These are phyloP conservation scores for Aspergillus hancockii DNA, from an alignment of 495 filamentous ascomycete genomes.

Conservation along the genomic window DNA sequence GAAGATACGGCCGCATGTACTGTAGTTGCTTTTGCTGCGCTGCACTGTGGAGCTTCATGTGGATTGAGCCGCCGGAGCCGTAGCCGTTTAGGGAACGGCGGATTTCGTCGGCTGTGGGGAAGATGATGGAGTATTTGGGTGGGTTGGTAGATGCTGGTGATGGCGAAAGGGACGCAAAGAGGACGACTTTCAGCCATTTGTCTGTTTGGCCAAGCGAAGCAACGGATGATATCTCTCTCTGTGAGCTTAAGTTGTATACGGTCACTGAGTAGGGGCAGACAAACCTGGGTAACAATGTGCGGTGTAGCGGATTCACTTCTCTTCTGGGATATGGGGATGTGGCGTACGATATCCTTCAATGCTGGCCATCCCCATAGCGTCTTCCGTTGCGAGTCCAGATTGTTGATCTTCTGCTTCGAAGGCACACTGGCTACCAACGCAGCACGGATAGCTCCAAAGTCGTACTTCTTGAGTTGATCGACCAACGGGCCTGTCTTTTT, in stretches of 20 bases:
- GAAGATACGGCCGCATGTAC: conserved; percentile 70
- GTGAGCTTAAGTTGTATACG: background rate
- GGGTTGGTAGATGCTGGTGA: conserved; percentile 20
- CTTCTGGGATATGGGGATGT: conserved; percentile 38
- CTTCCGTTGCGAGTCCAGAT: conserved; percentile 34
- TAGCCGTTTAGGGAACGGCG: conserved; percentile 81
- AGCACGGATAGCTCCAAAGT: conserved; percentile 71
- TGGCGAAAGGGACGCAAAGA: conserved; percentile 59
- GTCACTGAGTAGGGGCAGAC: background rate
- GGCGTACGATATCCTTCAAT: conserved; percentile 59
- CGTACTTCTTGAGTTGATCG: conserved; percentile 58
- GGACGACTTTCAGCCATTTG: conserved; percentile 68
- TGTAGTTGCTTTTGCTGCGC: conserved; percentile 72
- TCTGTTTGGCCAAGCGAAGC: conserved; percentile 75
- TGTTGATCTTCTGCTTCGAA: conserved; percentile 54
- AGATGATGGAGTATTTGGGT: conserved; percentile 62
- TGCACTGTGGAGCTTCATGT: conserved; percentile 69
- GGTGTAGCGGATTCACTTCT: conserved; percentile 25
- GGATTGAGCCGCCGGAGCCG: conserved; percentile 74
- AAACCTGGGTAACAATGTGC: conserved; percentile 67
- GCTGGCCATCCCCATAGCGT: conserved; percentile 76
- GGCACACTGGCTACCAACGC: conserved; percentile 78
- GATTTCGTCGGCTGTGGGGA: conserved; percentile 79
- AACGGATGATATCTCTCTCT: conserved; percentile 67
- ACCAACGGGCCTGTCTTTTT: conserved; percentile 54